A percentile compares a stretch with the other conserved stretches of the same genome.
These are phyloP conservation scores for Hirsutella minnesotensis DNA, from an alignment of 2,329 filamentous ascomycete genomes.

Conservation along the genomic window DNA sequence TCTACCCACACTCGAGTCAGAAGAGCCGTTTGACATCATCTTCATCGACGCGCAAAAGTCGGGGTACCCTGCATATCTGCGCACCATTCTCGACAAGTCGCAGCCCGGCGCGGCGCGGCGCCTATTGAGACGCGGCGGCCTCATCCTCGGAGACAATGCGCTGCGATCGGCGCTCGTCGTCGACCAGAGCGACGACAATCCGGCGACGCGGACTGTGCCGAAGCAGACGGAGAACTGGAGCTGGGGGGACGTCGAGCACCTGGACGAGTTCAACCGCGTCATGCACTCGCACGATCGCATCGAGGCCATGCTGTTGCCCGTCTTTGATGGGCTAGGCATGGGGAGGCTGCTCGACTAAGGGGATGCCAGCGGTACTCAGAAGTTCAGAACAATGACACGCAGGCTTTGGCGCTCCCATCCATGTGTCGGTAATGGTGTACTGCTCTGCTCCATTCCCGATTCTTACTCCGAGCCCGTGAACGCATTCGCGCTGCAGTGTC, in stretches of 20 bases:
- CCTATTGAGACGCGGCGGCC: conserved; percentile 29
- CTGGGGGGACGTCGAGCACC: conserved; percentile 12
- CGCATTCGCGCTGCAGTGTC: no score
- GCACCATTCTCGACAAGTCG: conserved; percentile 27
- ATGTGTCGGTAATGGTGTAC: no score
- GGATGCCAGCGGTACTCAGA: no score
- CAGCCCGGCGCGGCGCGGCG: conserved; percentile 18
- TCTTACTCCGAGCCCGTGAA: no score
- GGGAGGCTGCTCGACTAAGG: neutral
- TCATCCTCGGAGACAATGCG: conserved; percentile 40
- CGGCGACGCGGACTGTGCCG: conserved; percentile 10
- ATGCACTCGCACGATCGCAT: neutral
- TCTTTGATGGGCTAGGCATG: neutral
- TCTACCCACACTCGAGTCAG: conserved; percentile 19
- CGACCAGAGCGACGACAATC: conserved; percentile 23
- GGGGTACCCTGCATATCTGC: conserved; percentile 32
- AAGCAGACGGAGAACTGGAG: conserved; percentile 6
- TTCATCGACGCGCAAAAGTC: conserved; percentile 39
- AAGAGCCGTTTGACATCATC: conserved; percentile 34
- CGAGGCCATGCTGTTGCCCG: neutral
- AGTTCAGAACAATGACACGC: no score
- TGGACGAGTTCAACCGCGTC: conserved; percentile 15
- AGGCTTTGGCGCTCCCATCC: no score
- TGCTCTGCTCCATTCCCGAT: no score
- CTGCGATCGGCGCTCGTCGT: conserved; percentile 33